Conservation (phyloP, 768 basidiomycete genomes). For the Chlorophyllum brunneum region DNA sequence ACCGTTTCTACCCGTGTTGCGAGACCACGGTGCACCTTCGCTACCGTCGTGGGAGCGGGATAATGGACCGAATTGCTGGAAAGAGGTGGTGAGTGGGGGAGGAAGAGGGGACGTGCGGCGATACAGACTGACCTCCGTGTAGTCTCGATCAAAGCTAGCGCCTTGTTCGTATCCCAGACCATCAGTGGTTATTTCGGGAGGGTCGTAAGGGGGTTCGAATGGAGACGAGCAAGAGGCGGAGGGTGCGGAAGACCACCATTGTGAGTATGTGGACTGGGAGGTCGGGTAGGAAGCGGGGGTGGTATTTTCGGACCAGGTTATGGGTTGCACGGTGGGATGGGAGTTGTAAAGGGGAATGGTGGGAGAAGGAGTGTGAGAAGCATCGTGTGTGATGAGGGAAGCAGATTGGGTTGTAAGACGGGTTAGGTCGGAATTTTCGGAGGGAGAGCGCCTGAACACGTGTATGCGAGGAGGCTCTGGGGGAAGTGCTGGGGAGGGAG, state of each 20-base stretch:
- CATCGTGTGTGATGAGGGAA: constrained; percentile 9
- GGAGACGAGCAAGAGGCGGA: constrained; percentile 11
- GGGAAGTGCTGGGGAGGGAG: not conserved
- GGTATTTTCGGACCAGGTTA: constrained; percentile 4
- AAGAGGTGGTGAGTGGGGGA: not conserved
- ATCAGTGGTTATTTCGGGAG: constrained; percentile 14
- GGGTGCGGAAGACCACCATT: constrained; percentile 2
- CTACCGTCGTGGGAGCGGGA: constrained; percentile 18
- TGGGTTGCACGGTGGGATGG: constrained; percentile 1
- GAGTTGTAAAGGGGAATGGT: not conserved
- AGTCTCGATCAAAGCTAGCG: constrained; percentile 20
- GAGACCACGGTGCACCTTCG: constrained; percentile 22
- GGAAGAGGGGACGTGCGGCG: not conserved
- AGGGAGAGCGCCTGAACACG: constrained; percentile 64
- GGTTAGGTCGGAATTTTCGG: constrained; percentile 21
- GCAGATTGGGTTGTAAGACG: constrained; percentile 1
- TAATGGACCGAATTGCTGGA: constrained; percentile 20
- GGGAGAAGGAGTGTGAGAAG: constrained; percentile 11
- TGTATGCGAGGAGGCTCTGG: constrained; percentile 24
- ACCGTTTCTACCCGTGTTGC: constrained; percentile 18
- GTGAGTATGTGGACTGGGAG: constrained; percentile 1
- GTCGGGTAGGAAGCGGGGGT: constrained; percentile 1
- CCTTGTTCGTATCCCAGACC: constrained; percentile 25
- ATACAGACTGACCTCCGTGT: constrained; percentile 22
- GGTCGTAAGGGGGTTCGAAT: constrained; percentile 5